Percentiles rank a stretch among this genome's conserved stretches.
Conservation (phyloP, 805 yeast genomes). For the Brettanomyces nanus region DNA sequence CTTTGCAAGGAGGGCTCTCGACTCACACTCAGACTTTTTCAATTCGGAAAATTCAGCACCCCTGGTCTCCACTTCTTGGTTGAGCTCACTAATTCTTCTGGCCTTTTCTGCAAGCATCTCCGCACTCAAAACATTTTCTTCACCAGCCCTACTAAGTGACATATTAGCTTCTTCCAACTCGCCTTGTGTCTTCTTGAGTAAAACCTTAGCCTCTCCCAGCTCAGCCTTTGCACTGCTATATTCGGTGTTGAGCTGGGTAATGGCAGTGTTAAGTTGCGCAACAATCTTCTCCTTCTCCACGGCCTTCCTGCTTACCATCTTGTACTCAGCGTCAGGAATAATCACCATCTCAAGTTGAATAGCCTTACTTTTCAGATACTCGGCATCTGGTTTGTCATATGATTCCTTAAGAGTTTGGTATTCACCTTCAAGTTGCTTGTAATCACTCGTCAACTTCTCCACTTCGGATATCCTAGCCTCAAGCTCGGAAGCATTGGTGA, state of each 20-base stretch:
- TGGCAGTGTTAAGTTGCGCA: conserved; percentile 1
- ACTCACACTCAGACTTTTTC: not conserved
- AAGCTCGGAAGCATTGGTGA: not conserved
- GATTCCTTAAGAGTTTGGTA: conserved; percentile 1
- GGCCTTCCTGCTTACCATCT: conserved; percentile 2
- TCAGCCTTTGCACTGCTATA: conserved; percentile 1
- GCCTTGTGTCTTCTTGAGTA: not conserved
- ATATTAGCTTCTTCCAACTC: not conserved
- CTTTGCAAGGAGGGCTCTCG: not conserved
- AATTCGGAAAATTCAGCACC: not conserved
- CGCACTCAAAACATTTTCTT: not conserved
- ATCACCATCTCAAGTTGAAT: conserved; percentile 12
- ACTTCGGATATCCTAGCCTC: conserved; percentile 1
- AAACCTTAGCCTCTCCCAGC: not conserved
- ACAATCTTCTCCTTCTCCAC: not conserved
- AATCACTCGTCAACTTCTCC: conserved; percentile 1
- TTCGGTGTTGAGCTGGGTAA: conserved; percentile 1
- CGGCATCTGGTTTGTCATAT: conserved; percentile 6
- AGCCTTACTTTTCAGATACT: conserved; percentile 16
- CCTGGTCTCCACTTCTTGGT: conserved; percentile 1
- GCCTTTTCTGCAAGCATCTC: conserved; percentile 2
- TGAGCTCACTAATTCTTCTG: not conserved
- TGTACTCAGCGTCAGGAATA: conserved; percentile 13
- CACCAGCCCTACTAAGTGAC: not conserved
- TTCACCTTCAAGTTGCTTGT: conserved; percentile 1